Conservation (phyloP, 2,329 filamentous ascomycete genomes). For the Fragosphaeria purpurea region DNA sequence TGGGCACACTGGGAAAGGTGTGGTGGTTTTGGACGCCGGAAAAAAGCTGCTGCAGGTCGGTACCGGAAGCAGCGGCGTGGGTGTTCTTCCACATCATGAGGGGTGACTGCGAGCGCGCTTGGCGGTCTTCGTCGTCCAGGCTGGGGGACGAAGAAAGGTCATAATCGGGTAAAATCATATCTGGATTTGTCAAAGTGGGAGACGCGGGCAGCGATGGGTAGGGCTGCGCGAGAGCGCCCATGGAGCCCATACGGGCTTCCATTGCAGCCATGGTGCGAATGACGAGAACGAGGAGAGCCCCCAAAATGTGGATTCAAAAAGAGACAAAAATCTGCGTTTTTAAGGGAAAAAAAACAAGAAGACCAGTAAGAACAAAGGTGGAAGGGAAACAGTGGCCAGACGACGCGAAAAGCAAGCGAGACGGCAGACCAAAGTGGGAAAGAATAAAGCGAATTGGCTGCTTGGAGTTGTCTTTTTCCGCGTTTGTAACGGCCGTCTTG, state of each 20-base stretch:
- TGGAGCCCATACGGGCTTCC: constrained; percentile 18
- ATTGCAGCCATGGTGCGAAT: constrained; percentile 9
- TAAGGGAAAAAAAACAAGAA: neutral
- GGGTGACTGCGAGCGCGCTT: constrained; percentile 37
- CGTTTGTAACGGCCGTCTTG: neutral
- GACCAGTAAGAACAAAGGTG: neutral
- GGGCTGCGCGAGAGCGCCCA: constrained; percentile 21
- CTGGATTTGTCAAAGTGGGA: constrained; percentile 83
- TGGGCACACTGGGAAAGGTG: constrained; percentile 31
- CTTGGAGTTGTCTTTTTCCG: neutral
- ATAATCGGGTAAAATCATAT: constrained; percentile 83
- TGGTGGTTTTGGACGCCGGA: constrained; percentile 25
- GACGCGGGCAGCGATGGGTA: constrained; percentile 53
- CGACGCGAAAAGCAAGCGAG: neutral
- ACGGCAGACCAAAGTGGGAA: neutral
- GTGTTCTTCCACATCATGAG: constrained; percentile 43
- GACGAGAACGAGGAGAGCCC: too few relatives aligned
- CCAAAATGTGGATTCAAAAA: too few relatives aligned
- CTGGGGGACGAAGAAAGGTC: constrained; percentile 44
- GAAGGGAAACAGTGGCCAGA: neutral
- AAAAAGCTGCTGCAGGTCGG: constrained; percentile 34
- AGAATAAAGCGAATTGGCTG: neutral
- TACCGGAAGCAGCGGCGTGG: constrained; percentile 22
- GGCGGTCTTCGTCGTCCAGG: constrained; percentile 29
- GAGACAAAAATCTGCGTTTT: too few relatives aligned